phyloP scores from a whole-genome alignment of 345 rosid species.

The Populus davidiana region DNA sequence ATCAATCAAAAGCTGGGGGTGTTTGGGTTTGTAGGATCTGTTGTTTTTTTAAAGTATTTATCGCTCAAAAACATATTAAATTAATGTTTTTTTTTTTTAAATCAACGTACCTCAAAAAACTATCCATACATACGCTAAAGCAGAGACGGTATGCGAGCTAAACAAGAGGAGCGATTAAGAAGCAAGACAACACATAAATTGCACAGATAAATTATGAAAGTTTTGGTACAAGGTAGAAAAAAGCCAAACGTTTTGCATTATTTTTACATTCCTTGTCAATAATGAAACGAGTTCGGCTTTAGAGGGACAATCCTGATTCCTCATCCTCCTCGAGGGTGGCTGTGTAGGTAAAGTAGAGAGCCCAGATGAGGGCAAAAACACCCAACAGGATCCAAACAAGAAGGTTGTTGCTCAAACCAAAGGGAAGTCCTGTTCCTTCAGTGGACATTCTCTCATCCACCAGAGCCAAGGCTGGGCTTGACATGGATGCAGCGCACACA shows the following conservation, averaged over 20 bases:
- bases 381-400: slow-evolving; percentile 89
- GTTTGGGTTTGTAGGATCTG: no score
- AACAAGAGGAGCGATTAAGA: not conserved
- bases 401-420: slow-evolving; percentile 92
- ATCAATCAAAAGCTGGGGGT: not conserved
- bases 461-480: slow-evolving; percentile 76
- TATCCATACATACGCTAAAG: not conserved
- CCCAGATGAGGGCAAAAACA: slow-evolving; percentile 81
- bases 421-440: slow-evolving; percentile 92
- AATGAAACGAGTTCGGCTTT: slow-evolving; percentile 7
- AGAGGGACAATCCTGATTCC: slow-evolving; percentile 90
- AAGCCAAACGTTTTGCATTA: not conserved
- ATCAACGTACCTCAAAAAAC: no score
- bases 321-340: slow-evolving; percentile 75
- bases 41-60: no score
- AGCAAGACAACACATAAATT: not conserved
- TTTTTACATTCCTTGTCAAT: not conserved
- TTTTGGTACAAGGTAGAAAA: not conserved
- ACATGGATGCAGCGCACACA: slow-evolving; percentile 48
- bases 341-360: slow-evolving; percentile 68
- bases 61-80: no score
- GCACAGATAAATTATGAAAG: not conserved
- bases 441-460: slow-evolving; percentile 89
- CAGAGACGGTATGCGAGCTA: not conserved
- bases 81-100: no score